Evolutionary conservation across 2,329 filamentous ascomycete genomes (phyloP), one percentile per base, ranked within the genome.

Genomic region (Parafenestella ontariensis): DNA sequence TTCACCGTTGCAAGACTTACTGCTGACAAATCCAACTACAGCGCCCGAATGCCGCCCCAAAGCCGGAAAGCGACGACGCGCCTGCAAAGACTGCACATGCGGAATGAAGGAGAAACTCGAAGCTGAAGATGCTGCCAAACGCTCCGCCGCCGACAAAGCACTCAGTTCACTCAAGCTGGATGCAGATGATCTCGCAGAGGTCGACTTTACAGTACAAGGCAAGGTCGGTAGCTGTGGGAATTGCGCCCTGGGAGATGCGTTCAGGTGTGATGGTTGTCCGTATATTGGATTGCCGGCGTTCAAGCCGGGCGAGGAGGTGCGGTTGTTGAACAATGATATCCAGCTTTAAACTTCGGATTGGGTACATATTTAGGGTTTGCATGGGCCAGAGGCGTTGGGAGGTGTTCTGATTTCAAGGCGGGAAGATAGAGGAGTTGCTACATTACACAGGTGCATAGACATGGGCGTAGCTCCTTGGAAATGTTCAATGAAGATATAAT

Each of bases 51-150:
- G 95, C 76, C 87, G 88, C 54, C 93, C 94, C 43, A 91, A 95
- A 78, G 84, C 88, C 40, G 92, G 91, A 54, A 96, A 96, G 81
- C 88, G 94, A 65, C 89, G 94, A 50, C 88, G 93, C 58, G 92
- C 95, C 53, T 99, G 95, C 83, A 98, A 99, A 79, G 95, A 99
- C 81, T 99, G 95, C 81, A 94, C 91, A 8, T 99, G 95, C 73
- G 95, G 95, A 46, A 86, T 99, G 23, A 92, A 93, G 21, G 87
- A 95, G 74, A 87, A 89, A 57, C 78, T 98, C 46, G 90, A 92
- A 66, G 89, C 88, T n/a, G 92, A 98, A 80, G 95, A 98, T 76
- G 82, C 81, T 39, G 83, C 83, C 7, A 87, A 86, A 69, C 84
- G 91, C 52, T 78, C 80, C 7, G 79, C 83, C 20, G 89, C 90